These are phyloP conservation scores for Calcarisporium arbuscula DNA, from an alignment of 2,329 filamentous ascomycete species.

Conservation along the genomic window DNA sequence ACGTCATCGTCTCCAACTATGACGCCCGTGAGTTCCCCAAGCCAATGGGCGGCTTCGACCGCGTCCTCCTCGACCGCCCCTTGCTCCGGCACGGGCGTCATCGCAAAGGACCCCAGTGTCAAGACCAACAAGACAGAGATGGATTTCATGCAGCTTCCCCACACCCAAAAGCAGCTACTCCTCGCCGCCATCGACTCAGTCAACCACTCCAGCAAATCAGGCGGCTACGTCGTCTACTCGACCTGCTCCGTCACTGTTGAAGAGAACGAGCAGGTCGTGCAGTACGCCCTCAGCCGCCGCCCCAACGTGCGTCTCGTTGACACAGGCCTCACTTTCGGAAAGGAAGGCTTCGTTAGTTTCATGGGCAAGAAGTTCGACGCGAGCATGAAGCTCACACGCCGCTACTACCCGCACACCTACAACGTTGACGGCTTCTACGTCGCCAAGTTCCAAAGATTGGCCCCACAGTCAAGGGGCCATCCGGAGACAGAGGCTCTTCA, in stretches of 20 bases:
- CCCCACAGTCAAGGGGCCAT: conserved; percentile 66
- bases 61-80: conserved; percentile 90
- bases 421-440: conserved; percentile 99
- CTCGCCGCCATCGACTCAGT: conserved; percentile 92
- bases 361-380: conserved; percentile 89
- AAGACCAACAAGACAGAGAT: conserved; percentile 98
- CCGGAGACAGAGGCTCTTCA: conserved; percentile 32
- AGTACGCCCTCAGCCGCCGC: conserved; percentile 85
- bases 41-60: conserved; percentile 92
- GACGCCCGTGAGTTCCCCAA: conserved; percentile 91
- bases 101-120: conserved; percentile 91
- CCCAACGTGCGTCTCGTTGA: conserved; percentile 93
- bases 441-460: conserved; percentile 93
- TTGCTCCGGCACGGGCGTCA: conserved; percentile 94
- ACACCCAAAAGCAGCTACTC: conserved; percentile 90
- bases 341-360: conserved; percentile 85
- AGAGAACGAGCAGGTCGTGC: conserved; percentile 83
- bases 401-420: conserved; percentile 86
- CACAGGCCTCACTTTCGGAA: conserved; percentile 83
- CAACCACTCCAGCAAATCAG: conserved; percentile 84
- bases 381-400: conserved; percentile 71
- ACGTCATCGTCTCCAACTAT: conserved; percentile 92
- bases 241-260: conserved; percentile 93
- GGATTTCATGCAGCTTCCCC: conserved; percentile 89
- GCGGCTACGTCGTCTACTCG: conserved; percentile 93